Conservation (phyloP, 345 rosid genomes). For the Carallia pectinifolia region DNA sequence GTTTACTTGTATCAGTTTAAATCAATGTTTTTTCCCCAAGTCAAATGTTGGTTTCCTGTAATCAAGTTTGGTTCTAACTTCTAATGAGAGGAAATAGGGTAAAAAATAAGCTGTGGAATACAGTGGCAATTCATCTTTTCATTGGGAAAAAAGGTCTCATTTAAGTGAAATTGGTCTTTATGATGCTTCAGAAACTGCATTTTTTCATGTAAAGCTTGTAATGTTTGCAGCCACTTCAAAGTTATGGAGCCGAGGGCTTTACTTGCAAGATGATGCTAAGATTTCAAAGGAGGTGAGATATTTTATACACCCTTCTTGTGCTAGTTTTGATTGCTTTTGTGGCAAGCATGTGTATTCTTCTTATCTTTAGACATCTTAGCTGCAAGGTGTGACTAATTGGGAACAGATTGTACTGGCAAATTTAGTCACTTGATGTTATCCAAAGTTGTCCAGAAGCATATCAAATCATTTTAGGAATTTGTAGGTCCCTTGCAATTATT, state of each 20-base stretch:
- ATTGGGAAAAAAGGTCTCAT: background rate
- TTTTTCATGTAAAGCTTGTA: background rate
- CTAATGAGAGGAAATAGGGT: background rate
- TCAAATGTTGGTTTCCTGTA: too few species aligned
- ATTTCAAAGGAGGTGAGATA: constrained; percentile 67
- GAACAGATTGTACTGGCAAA: too few species aligned
- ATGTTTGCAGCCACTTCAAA: constrained; percentile 62
- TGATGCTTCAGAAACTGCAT: background rate
- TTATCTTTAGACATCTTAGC: too few species aligned
- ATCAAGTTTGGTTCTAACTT: too few species aligned
- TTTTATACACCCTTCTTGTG: constrained; percentile 3
- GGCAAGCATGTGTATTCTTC: too few species aligned
- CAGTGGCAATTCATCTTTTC: background rate
- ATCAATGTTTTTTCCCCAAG: too few species aligned
- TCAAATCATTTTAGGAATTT: background rate
- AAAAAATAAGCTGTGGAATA: background rate
- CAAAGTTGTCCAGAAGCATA: background rate
- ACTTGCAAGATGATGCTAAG: constrained; percentile 33
- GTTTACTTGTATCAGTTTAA: too few species aligned
- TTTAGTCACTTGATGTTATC: background rate
- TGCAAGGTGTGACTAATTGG: too few species aligned
- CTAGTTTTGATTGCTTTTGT: background rate
- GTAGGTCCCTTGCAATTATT: background rate
- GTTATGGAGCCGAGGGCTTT: constrained; percentile 76
- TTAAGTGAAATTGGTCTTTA: background rate